Conservation (phyloP, 257 asterid genomes). For the Handroanthus guayacan region DNA sequence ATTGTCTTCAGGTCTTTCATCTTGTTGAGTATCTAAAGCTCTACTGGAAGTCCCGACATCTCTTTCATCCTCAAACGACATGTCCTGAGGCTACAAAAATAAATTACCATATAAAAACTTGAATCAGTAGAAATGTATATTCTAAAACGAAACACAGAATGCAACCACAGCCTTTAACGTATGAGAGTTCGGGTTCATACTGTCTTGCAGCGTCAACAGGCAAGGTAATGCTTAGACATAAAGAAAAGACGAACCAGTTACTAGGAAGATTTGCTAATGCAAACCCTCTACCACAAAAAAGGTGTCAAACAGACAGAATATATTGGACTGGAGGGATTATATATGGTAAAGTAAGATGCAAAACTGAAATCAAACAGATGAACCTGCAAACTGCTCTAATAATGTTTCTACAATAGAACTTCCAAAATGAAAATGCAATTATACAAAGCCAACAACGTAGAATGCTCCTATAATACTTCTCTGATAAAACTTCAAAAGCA, state of each 20-base stretch:
- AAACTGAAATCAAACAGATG: neutral
- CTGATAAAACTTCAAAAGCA: neutral
- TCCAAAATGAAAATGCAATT: too few species aligned
- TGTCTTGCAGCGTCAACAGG: neutral
- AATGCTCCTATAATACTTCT: neutral
- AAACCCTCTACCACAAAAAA: neutral
- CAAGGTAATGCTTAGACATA: neutral
- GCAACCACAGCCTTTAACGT: neutral
- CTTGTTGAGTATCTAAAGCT: conserved; percentile 21
- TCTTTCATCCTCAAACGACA: conserved; percentile 1
- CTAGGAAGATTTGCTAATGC: neutral
- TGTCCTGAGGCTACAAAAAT: conserved; percentile 25
- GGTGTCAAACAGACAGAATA: neutral
- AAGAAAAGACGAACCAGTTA: neutral
- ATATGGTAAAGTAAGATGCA: neutral
- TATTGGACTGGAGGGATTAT: neutral
- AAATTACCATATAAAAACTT: neutral
- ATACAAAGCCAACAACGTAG: too few species aligned
- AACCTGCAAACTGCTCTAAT: neutral
- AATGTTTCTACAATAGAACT: too few species aligned
- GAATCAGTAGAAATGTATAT: neutral
- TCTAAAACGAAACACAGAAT: neutral
- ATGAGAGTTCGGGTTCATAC: neutral
- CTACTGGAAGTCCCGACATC: conserved; percentile 2
- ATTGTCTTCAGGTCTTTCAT: conserved; percentile 17